Evolutionary conservation across 805 yeast genomes (phyloP).

Genomic region (Metschnikowia koreensis): DNA sequence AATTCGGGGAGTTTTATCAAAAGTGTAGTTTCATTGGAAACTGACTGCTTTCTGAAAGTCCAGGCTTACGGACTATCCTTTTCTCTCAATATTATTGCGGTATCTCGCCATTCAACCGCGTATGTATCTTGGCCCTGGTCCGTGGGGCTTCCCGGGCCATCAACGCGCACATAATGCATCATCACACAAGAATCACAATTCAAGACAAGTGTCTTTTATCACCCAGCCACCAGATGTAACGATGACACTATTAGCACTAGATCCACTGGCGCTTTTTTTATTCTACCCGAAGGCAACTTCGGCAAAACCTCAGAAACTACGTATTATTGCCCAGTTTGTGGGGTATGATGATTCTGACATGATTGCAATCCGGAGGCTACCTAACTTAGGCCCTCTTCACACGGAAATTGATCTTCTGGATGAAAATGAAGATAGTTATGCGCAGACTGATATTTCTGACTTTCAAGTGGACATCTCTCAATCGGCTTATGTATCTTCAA

Average conservation of each 20-base stretch:
- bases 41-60: no score
- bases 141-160: no score
- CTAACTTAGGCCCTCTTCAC: slow-evolving; percentile 19
- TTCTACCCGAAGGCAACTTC: slow-evolving; percentile 26
- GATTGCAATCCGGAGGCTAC: slow-evolving; percentile 18
- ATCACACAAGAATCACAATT: no score
- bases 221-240: neutral
- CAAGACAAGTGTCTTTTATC: no score
- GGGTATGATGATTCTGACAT: slow-evolving; percentile 17
- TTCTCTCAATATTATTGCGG: no score
- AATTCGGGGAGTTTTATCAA: no score
- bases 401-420: slow-evolving; percentile 12
- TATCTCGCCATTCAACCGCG: no score
- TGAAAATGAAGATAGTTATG: slow-evolving; percentile 1
- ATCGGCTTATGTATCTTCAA: neutral
- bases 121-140: no score
- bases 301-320: slow-evolving; percentile 20
- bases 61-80: no score
- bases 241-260: slow-evolving; percentile 33
- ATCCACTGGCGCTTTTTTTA: slow-evolving; percentile 24
- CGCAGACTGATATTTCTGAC: neutral
- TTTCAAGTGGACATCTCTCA: slow-evolving; percentile 9
- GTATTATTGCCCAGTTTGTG: slow-evolving; percentile 31
- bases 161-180: neutral
- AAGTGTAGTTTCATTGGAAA: no score